Base-by-base conservation (phyloP, 192 early-diverging fungal genomes). In the Umbelopsis vinacea region DNA sequence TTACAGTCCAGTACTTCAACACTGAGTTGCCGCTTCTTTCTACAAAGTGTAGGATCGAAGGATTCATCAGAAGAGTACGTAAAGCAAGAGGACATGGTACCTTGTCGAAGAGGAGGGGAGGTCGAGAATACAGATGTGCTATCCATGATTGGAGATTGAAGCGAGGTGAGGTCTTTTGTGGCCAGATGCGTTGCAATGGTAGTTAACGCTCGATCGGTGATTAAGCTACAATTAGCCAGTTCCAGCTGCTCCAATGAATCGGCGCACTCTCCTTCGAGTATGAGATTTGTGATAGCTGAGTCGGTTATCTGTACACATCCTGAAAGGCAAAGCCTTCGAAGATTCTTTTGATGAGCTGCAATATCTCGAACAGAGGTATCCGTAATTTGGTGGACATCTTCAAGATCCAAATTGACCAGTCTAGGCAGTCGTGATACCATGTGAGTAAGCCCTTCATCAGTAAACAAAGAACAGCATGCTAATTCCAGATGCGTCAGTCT, bases 1-100 rank as follows among this genome's bases (percentile, higher is more conserved):
- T 75, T 67, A 63, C 85, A 87, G 46, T 87, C 85, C 63, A 84
- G 75, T 14, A 87, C 81, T 43, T 87, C 83, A 0, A 87, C 54
- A 14, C 68, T 77, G 4, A 74, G 53, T 11, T 37, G 15, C 24
- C 71, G 37, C 11, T 24, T 55, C 45, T 38, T 53, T 21, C 60
- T 66, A 33, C 37, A 4, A 24, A 26, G 57, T 9, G 47, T 17
- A 26, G 14, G 17, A 24, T 37, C 53, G 33, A 66, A 70, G 26
- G 67, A 70, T 60, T 52, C 35, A n/a, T 45, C 21, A 21, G 55
- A 52, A 21, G 38, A 3, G 60, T 17, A 22, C 22, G 74, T 57
- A 54, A 73, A 6, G 71, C 38, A 17, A 26, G 69, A 43, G 52
- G 40, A 40, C 22, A 26, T 54, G 46, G 73, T 57, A 75, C 45